These are phyloP conservation scores for Amylostereum chailletii DNA, from an alignment of 1,284 basidiomycete species.

Conservation along the genomic window DNA sequence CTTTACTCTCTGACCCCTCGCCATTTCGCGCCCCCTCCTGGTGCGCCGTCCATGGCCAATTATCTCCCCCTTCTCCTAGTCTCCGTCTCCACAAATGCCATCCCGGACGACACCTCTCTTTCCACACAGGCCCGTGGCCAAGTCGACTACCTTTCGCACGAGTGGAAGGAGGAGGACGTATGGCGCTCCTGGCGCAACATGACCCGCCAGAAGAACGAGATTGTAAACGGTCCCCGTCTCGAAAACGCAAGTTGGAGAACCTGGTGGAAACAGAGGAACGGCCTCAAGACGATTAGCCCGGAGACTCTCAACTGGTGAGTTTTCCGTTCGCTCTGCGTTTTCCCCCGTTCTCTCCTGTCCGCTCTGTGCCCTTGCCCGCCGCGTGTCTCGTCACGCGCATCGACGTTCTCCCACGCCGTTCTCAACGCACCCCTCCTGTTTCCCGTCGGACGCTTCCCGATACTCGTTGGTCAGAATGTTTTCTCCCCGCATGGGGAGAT, in stretches of 20 bases:
- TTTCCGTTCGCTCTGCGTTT: constrained; percentile 8
- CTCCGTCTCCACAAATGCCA: constrained; percentile 47
- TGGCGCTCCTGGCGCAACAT: constrained; percentile 98
- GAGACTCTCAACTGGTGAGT: constrained; percentile 98
- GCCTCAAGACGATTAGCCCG: constrained; percentile 90
- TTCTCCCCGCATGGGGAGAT: too few relatives aligned
- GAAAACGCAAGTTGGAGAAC: constrained; percentile 99
- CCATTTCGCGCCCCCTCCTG: too few relatives aligned
- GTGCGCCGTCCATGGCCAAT: constrained; percentile 38
- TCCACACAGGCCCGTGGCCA: constrained; percentile 61
- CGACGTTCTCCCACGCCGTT: background rate
- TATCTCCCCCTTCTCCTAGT: constrained; percentile 63
- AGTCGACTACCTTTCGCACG: constrained; percentile 84
- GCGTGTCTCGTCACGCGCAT: background rate
- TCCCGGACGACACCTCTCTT: constrained; percentile 60
- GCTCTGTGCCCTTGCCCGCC: constrained; percentile 6
- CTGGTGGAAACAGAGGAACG: constrained; percentile 99
- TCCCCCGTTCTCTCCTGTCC: constrained; percentile 10
- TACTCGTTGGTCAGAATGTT: too few relatives aligned
- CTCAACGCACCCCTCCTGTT: background rate
- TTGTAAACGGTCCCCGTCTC: constrained; percentile 88
- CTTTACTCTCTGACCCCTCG: too few relatives aligned
- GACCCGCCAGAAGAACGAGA: constrained; percentile 98
- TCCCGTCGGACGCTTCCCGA: too few relatives aligned
- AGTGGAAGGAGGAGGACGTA: constrained; percentile 98